These are phyloP conservation scores for Aspergillus eucalypticola DNA, from an alignment of 2,329 filamentous ascomycete genomes.

Conservation along the genomic window DNA sequence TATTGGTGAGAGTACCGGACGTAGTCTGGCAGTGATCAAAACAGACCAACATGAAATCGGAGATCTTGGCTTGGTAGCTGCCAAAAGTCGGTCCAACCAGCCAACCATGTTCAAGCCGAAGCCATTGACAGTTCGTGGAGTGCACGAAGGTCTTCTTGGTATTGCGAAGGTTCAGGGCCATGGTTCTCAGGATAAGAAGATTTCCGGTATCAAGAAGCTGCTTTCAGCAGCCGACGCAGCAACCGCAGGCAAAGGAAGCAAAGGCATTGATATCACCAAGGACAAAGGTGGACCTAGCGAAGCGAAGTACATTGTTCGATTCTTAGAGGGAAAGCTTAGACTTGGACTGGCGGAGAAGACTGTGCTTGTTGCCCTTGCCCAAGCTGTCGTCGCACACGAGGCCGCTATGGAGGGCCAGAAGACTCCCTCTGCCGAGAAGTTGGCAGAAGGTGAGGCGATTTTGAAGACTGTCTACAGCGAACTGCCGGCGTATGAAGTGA, in stretches of 20 bases:
- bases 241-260: constrained; percentile 64
- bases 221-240: constrained; percentile 84
- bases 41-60: constrained; percentile 95
- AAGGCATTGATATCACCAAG: constrained; percentile 75
- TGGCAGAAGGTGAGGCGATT: constrained; percentile 79
- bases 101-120: constrained; percentile 99
- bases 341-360: constrained; percentile 91
- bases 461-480: constrained; percentile 94
- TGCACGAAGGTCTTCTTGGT: constrained; percentile 82
- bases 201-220: constrained; percentile 93
- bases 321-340: constrained; percentile 89
- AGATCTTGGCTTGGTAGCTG: constrained; percentile 88
- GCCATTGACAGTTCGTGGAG: constrained; percentile 78
- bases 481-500: constrained; percentile 90
- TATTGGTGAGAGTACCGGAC: constrained; percentile 89
- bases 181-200: constrained; percentile 85
- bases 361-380: constrained; percentile 83
- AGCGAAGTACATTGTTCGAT: constrained; percentile 89
- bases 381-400: constrained; percentile 85
- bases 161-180: constrained; percentile 86
- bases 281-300: constrained; percentile 94
- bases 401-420: constrained; percentile 67
- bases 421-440: constrained; percentile 69
- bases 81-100: constrained; percentile 92
- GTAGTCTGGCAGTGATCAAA: constrained; percentile 86